These are phyloP conservation scores for Coemansia sp. DNA, from an alignment of 192 early-diverging fungal genomes.

Conservation along the genomic window DNA sequence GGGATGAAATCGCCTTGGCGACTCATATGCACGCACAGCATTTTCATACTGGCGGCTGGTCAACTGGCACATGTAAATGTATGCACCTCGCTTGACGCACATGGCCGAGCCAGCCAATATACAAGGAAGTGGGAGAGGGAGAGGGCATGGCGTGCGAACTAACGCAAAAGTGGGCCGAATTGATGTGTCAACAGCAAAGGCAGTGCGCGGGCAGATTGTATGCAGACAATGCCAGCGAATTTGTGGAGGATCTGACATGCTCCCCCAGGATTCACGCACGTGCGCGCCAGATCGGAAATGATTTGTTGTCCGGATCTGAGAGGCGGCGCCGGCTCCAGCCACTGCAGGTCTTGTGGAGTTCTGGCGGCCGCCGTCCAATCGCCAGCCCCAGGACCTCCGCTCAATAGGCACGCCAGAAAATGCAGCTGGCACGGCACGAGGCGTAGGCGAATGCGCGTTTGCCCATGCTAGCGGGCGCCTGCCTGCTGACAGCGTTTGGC, in stretches of 20 bases:
- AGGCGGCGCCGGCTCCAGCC: not conserved
- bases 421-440: not conserved
- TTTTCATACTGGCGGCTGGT: not conserved
- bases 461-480: too few relatives aligned
- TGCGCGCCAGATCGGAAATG: not conserved
- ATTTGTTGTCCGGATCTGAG: not conserved
- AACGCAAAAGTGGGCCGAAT: not conserved
- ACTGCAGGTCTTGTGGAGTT: not conserved
- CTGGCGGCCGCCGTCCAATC: not conserved
- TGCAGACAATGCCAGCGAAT: not conserved
- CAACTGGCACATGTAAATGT: not conserved
- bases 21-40: not conserved
- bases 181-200: not conserved
- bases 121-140: not conserved
- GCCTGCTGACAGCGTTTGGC: too few relatives aligned
- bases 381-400: not conserved
- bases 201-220: not conserved
- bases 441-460: not conserved
- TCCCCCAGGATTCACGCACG: slow-evolving; percentile 10
- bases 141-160: not conserved
- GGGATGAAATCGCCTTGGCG: not conserved
- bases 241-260: not conserved
- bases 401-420: not conserved
- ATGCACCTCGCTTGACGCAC: not conserved
- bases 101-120: not conserved